Evolutionary conservation across 2,329 filamentous ascomycete species (phyloP).

Genomic region (Scorias spongiosa): DNA sequence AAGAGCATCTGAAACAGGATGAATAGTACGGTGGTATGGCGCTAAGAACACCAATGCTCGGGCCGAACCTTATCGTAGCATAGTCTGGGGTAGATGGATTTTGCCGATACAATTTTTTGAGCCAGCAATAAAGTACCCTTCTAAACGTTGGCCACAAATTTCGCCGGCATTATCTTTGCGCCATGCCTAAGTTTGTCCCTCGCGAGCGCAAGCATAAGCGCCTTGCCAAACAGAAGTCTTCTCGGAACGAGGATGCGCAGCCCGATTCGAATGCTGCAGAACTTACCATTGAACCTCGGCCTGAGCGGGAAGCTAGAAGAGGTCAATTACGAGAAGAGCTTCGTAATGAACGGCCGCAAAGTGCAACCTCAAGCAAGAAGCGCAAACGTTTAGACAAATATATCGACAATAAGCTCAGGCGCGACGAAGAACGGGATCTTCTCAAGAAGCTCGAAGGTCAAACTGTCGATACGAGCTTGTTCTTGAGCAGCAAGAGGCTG

Average conservation of each 20-base stretch:
- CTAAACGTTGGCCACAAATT: too few relatives aligned
- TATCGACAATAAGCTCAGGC: constrained; percentile 79
- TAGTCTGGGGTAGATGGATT: too few relatives aligned
- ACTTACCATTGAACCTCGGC: constrained; percentile 33
- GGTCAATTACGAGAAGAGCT: constrained; percentile 39
- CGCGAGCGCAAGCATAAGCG: constrained; percentile 47
- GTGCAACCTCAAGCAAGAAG: constrained; percentile 48
- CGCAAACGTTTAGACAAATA: constrained; percentile 55
- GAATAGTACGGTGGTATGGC: too few relatives aligned
- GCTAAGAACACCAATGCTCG: too few relatives aligned
- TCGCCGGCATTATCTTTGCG: constrained; percentile 4
- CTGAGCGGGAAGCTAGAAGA: constrained; percentile 39
- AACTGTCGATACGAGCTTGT: constrained; percentile 67
- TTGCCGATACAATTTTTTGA: too few relatives aligned
- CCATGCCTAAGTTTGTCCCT: constrained; percentile 36
- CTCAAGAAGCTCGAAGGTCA: constrained; percentile 66
- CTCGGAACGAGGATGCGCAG: constrained; percentile 24
- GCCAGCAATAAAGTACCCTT: too few relatives aligned
- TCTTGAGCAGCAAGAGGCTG: constrained; percentile 62
- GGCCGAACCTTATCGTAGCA: too few relatives aligned
- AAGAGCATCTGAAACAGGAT: too few relatives aligned
- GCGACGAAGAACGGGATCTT: constrained; percentile 77
- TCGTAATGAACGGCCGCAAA: constrained; percentile 35
- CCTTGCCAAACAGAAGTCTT: constrained; percentile 38
- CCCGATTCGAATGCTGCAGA: constrained; percentile 39